A percentile compares a stretch with the other conserved stretches of the same genome.
Evolutionary conservation across 2,329 filamentous ascomycete species (phyloP).

Genomic region (Stagonosporopsis vannaccii): DNA sequence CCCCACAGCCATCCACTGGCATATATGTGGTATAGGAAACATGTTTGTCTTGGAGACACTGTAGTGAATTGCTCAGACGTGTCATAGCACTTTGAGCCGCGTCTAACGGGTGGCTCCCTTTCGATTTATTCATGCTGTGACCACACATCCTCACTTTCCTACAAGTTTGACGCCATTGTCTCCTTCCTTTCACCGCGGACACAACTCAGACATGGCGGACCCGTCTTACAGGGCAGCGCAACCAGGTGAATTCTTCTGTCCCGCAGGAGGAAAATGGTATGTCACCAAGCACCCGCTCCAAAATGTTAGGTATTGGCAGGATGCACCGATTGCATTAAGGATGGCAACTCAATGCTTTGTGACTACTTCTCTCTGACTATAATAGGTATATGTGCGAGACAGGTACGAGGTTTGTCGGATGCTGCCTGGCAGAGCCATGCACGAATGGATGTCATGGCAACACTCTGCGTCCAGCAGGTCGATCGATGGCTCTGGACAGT

Average conservation of each 20-base stretch:
- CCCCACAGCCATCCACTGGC: not conserved
- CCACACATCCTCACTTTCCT: not conserved
- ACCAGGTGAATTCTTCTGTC: constrained; percentile 25
- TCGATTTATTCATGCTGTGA: not conserved
- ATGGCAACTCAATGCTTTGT: not conserved
- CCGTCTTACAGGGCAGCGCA: constrained; percentile 15
- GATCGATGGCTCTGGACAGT: constrained; percentile 37
- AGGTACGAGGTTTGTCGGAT: constrained; percentile 45
- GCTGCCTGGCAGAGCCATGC: constrained; percentile 47
- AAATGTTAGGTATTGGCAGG: not conserved
- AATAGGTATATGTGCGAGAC: constrained; percentile 22
- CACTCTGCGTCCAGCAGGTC: constrained; percentile 39
- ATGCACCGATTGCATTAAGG: not conserved
- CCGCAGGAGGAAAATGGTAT: constrained; percentile 22
- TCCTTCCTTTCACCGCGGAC: not conserved
- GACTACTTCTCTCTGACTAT: not conserved
- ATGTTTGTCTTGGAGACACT: constrained; percentile 1
- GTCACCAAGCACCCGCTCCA: not conserved
- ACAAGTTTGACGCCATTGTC: not conserved
- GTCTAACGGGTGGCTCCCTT: not conserved
- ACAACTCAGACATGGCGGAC: constrained; percentile 7
- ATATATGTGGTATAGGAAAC: not conserved
- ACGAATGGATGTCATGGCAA: constrained; percentile 40
- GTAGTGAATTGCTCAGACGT: not conserved
- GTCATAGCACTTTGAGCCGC: not conserved